These are phyloP conservation scores for Falciphora oryzae DNA, from an alignment of 2,329 filamentous ascomycete species.

Conservation along the genomic window DNA sequence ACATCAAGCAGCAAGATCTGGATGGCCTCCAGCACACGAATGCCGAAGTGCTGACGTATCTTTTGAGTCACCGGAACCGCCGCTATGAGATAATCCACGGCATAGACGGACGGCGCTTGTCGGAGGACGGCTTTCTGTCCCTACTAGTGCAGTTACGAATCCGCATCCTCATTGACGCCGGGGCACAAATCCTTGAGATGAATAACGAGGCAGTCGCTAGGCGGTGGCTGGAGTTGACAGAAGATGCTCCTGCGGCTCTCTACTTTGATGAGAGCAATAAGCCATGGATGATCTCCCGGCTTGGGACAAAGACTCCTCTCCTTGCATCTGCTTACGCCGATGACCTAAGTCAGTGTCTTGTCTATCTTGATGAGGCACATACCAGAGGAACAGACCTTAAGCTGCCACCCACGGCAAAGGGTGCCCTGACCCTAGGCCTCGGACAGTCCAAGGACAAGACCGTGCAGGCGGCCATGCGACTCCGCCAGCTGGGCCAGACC, in stretches of 20 bases:
- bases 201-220: slow-evolving; percentile 43
- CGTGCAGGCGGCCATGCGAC: slow-evolving; percentile 61
- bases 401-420: slow-evolving; percentile 39
- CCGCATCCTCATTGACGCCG: slow-evolving; percentile 56
- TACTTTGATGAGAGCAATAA: slow-evolving; percentile 46
- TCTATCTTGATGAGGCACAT: slow-evolving; percentile 57
- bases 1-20: slow-evolving; percentile 56
- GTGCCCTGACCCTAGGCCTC: slow-evolving; percentile 50
- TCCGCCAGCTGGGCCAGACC: slow-evolving; percentile 50
- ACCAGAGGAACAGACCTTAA: slow-evolving; percentile 56
- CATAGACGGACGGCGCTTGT: slow-evolving; percentile 28
- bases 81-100: slow-evolving; percentile 34
- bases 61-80: slow-evolving; percentile 47
- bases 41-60: slow-evolving; percentile 54
- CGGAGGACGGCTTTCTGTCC: slow-evolving; percentile 38
- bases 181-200: slow-evolving; percentile 59
- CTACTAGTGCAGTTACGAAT: slow-evolving; percentile 33
- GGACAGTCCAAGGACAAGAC: slow-evolving; percentile 55
- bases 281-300: slow-evolving; percentile 36
- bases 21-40: slow-evolving; percentile 51
- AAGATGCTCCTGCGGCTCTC: slow-evolving; percentile 40
- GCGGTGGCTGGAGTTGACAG: slow-evolving; percentile 44
- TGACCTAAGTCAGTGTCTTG: slow-evolving; percentile 43
- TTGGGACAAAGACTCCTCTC: slow-evolving; percentile 34
- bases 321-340: slow-evolving; percentile 49